Percentiles rank a stretch among this genome's conserved stretches.
Conservation (phyloP, 202 grass and related monocot genomes). For the Digitaria exilis region DNA sequence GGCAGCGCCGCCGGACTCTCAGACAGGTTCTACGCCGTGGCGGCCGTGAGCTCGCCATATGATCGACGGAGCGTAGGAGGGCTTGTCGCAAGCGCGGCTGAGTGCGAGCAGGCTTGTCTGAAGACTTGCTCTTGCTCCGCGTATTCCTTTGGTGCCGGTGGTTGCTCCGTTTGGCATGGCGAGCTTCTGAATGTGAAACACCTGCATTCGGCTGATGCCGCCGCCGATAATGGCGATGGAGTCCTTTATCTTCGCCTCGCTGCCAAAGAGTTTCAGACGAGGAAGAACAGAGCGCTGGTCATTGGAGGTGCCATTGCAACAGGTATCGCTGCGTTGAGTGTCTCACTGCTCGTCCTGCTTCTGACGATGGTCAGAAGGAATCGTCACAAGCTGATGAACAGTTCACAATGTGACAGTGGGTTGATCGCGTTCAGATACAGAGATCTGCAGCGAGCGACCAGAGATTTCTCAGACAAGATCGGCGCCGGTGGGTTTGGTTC, state of each 20-base stretch:
- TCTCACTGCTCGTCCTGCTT: neutral
- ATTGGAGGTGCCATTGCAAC: neutral
- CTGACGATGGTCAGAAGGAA: neutral
- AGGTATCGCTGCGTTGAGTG: no score
- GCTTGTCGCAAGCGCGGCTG: neutral
- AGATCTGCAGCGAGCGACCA: constrained; percentile 27
- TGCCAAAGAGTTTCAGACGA: neutral
- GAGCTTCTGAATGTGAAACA: constrained; percentile 19
- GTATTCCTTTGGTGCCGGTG: neutral
- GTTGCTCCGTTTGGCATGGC: constrained; percentile 30
- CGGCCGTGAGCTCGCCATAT: neutral
- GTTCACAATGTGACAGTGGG: neutral
- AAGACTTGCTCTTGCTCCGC: constrained; percentile 39
- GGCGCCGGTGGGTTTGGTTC: constrained; percentile 42
- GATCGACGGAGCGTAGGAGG: neutral
- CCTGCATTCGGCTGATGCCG: neutral
- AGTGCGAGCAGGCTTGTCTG: constrained; percentile 28
- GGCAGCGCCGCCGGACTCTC: neutral
- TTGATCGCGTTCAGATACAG: constrained; percentile 33
- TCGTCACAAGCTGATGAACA: neutral
- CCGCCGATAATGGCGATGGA: neutral
- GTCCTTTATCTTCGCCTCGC: constrained; percentile 33
- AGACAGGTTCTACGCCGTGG: constrained; percentile 15
- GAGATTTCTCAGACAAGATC: constrained; percentile 40
- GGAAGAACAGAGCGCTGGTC: neutral